Evolutionary conservation across 2,329 filamentous ascomycete genomes (phyloP).

Genomic region (Setomelanomma holmii): DNA sequence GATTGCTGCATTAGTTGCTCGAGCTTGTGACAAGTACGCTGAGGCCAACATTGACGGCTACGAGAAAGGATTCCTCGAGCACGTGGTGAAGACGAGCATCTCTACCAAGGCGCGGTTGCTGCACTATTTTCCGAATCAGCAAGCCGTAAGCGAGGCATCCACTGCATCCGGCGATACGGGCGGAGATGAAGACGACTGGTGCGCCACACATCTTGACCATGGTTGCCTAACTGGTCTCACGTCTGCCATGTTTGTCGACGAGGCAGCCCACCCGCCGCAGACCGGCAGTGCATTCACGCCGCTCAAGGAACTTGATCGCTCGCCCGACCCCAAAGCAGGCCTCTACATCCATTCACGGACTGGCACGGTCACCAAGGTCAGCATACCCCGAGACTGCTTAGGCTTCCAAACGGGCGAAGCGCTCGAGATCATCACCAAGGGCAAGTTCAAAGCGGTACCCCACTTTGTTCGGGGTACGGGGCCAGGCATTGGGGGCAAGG

Average conservation of each 20-base stretch:
- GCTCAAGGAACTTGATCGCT: constrained; percentile 73
- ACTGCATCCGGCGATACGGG: constrained; percentile 15
- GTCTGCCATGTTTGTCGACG: constrained; percentile 94
- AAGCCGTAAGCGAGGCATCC: constrained; percentile 23
- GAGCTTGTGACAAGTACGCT: constrained; percentile 89
- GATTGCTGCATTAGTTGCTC: constrained; percentile 83
- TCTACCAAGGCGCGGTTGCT: constrained; percentile 91
- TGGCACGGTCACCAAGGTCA: constrained; percentile 85
- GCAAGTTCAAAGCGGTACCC: constrained; percentile 90
- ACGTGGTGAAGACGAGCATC: constrained; percentile 81
- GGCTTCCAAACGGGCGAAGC: constrained; percentile 97
- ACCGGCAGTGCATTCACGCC: constrained; percentile 50
- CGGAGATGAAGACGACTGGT: constrained; percentile 86
- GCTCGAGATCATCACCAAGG: constrained; percentile 87
- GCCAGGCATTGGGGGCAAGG: constrained; percentile 56
- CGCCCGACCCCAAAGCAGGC: constrained; percentile 84
- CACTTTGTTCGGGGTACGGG: constrained; percentile 88
- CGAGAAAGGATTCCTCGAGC: constrained; percentile 78
- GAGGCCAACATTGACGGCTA: constrained; percentile 80
- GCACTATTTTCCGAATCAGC: constrained; percentile 80
- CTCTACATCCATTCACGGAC: constrained; percentile 92
- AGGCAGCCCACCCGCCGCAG: constrained; percentile 57
- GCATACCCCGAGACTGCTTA: constrained; percentile 88
- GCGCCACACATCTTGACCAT: constrained; percentile 87
- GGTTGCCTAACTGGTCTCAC: constrained; percentile 94